These are phyloP conservation scores for Cystofilobasidium capitatum DNA, from an alignment of 768 basidiomycete genomes.

Conservation along the genomic window DNA sequence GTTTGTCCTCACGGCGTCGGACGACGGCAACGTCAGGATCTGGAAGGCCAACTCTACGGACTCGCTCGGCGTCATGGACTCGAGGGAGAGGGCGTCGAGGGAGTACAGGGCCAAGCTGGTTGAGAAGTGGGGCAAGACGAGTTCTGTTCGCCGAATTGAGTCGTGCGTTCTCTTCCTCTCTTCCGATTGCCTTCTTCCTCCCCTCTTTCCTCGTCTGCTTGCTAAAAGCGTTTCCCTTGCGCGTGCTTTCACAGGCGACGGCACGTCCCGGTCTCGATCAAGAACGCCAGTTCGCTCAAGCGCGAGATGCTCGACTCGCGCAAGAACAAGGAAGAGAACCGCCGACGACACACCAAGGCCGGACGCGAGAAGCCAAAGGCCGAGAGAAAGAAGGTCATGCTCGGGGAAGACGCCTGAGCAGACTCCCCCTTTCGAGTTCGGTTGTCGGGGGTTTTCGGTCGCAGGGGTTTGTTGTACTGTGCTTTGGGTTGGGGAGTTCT, in stretches of 20 bases:
- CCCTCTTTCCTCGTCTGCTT: no score
- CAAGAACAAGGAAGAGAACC: slow-evolving; percentile 84
- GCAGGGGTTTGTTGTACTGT: no score
- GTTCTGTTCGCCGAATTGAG: slow-evolving; percentile 66
- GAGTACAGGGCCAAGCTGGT: slow-evolving; percentile 85
- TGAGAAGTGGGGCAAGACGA: slow-evolving; percentile 78
- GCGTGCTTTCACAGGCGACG: slow-evolving; percentile 48
- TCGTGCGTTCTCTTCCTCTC: slow-evolving; percentile 48
- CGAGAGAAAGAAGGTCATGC: slow-evolving; percentile 59
- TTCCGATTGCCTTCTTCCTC: not conserved
- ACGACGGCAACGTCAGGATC: slow-evolving; percentile 87
- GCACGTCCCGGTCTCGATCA: slow-evolving; percentile 81
- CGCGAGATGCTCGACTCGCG: slow-evolving; percentile 82
- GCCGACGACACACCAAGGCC: slow-evolving; percentile 76
- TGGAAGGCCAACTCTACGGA: slow-evolving; percentile 93
- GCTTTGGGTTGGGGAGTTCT: no score
- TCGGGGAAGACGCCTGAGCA: slow-evolving; percentile 20
- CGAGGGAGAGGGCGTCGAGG: slow-evolving; percentile 78
- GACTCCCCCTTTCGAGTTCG: no score
- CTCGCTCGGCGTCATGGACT: slow-evolving; percentile 80
- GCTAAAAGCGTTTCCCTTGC: slow-evolving; percentile 1
- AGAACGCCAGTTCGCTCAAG: slow-evolving; percentile 78
- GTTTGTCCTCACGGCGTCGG: slow-evolving; percentile 81
- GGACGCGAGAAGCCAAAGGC: slow-evolving; percentile 81
- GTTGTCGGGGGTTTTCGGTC: no score